Evolutionary conservation across 306 rosid species (phyloP).

Genomic region (Mucuna pruriens): DNA sequence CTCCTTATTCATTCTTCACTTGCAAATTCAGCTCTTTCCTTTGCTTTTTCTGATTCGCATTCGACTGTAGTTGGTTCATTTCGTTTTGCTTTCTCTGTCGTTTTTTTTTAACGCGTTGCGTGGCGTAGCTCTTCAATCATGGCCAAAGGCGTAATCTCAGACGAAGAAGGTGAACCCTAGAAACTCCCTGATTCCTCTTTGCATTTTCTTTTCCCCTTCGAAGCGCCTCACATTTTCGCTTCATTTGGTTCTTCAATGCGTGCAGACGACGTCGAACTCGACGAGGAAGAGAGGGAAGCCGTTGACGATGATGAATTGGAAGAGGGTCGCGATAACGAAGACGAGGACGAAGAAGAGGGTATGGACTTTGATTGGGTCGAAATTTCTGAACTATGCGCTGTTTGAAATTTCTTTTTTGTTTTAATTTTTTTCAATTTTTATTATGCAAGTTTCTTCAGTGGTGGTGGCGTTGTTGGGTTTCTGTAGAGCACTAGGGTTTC

Average conservation of each 20-base stretch:
- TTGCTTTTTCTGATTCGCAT: neutral
- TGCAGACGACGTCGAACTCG: conserved; percentile 80
- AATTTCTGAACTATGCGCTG: neutral
- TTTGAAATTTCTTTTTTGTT: neutral
- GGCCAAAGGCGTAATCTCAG: conserved; percentile 55
- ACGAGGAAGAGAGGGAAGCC: conserved; percentile 75
- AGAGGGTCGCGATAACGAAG: conserved; percentile 63
- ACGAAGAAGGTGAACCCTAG: conserved; percentile 69
- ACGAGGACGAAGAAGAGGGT: conserved; percentile 92
- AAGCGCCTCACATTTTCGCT: conserved; percentile 28
- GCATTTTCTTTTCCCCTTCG: neutral
- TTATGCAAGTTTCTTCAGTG: neutral
- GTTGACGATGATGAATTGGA: conserved; percentile 59
- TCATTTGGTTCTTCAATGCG: conserved; percentile 33
- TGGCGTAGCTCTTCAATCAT: conserved; percentile 26
- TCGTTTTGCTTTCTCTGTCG: neutral
- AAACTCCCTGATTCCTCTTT: neutral
- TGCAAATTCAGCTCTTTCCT: neutral
- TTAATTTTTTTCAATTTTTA: neutral
- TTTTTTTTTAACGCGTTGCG: neutral
- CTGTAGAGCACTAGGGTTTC: conserved; percentile 34
- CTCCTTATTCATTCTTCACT: neutral
- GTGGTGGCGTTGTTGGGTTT: conserved; percentile 8
- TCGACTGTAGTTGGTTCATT: neutral
- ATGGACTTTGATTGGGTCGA: conserved; percentile 23